Percentiles rank a stretch among this genome's conserved stretches.
These are phyloP conservation scores for Cadophora gregata DNA, from an alignment of 2,329 filamentous ascomycete genomes.

Conservation along the genomic window DNA sequence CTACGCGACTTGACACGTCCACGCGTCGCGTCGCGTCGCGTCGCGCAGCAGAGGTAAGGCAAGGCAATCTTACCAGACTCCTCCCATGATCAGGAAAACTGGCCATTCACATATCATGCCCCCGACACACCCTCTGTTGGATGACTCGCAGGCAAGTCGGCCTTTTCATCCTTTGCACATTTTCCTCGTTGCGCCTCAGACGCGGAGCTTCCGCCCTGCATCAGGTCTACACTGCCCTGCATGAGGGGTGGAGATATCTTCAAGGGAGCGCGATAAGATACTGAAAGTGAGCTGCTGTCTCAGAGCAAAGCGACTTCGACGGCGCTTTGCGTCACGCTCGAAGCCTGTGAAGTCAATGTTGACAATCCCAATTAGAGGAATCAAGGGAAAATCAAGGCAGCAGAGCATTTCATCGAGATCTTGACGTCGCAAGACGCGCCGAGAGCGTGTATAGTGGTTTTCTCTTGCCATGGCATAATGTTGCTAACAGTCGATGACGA, in stretches of 20 bases:
- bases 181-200: constrained; percentile 15
- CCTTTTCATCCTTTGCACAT: constrained; percentile 11
- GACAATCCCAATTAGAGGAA: constrained; percentile 14
- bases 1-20: constrained; percentile 20
- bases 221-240: constrained; percentile 1
- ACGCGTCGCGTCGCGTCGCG: constrained; percentile 19
- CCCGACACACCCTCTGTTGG: background rate
- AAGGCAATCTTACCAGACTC: constrained; percentile 17
- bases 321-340: background rate
- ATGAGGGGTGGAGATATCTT: constrained; percentile 5
- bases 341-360: constrained; percentile 18
- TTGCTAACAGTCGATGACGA: constrained; percentile 8
- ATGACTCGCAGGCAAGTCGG: constrained; percentile 21
- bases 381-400: constrained; percentile 13
- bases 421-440: constrained; percentile 19
- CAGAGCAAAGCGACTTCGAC: constrained; percentile 9
- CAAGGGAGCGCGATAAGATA: constrained; percentile 16
- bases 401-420: background rate
- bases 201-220: constrained; percentile 18
- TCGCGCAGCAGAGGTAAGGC: too few species aligned
- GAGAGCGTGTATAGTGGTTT: constrained; percentile 23
- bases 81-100: constrained; percentile 9
- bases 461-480: constrained; percentile 1
- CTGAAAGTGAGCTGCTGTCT: constrained; percentile 3
- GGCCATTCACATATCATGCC: constrained; percentile 9